Base-by-base conservation (phyloP, 192 early-diverging fungal genomes). In the Coemansia brasiliensis region DNA sequence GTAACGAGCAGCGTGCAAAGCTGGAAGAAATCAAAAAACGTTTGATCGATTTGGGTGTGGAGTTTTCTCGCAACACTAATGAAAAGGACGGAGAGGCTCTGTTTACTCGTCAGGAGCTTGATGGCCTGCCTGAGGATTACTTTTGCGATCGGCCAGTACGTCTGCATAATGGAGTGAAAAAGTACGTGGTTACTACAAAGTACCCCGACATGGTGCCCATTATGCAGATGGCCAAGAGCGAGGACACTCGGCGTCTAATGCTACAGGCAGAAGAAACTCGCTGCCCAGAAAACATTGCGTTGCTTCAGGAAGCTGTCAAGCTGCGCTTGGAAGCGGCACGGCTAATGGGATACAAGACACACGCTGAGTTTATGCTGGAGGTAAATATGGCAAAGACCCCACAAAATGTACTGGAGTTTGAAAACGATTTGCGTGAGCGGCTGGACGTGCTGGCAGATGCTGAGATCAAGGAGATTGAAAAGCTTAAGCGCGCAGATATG, bases 301-400 rank as follows among this genome's bases (percentile, higher is more conserved):
- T 88, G 38, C 62, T 89, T 15, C 72, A 84, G 41, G 82, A 87
- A 39, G 82, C 84, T 8, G 56, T 84, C 55, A 39, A 59, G 37
- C 56, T 83, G 29, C 83, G 84, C 25, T 67, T 74, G 12, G 57
- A 84, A 24, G 74, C 73, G 10, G 79, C 84, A 18, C 57, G 68
- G 52, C 55, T 92, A 38, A 63, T 92, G 10, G 92, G 91, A 2
- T 92, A 88, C 69, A 60, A 59, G 41, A 83, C 72, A 40, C 88
- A 92, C 59, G 88, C 88, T 4, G 79, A 74, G 24, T 90, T 83
- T 69, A 76, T 83, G 20, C 75, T 92, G 35, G 85, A 92, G 51
- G 79, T 83, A 26, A 89, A 89, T 39, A 94, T 94, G 92, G 92
- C 91, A 32, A 90, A 90, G 65, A 75, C 68, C 3, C 83, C 86